Conservation (phyloP, 495 filamentous ascomycete genomes). For the Corynascus novoguineensis region DNA sequence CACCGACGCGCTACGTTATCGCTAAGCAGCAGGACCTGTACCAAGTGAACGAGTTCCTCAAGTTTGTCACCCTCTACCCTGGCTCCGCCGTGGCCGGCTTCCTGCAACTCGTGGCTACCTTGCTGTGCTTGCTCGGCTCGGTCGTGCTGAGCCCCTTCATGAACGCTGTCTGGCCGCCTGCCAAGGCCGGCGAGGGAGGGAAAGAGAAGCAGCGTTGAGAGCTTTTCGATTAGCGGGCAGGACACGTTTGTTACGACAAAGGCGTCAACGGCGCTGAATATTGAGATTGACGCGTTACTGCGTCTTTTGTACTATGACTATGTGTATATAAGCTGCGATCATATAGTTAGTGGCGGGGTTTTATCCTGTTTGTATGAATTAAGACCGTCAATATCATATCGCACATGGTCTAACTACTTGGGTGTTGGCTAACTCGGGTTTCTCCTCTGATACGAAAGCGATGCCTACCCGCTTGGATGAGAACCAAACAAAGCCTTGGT, state of each 20-base stretch:
- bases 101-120: constrained; percentile 58
- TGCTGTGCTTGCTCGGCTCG: constrained; percentile 56
- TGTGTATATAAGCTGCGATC: too few relatives aligned
- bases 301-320: neutral
- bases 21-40: constrained; percentile 74
- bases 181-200: neutral
- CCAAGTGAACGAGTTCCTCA: constrained; percentile 70
- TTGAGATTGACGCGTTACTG: neutral
- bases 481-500: too few relatives aligned
- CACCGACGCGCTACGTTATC: constrained; percentile 58
- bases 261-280: too few relatives aligned
- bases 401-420: too few relatives aligned
- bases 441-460: too few relatives aligned
- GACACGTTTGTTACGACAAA: too few relatives aligned
- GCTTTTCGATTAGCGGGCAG: too few relatives aligned
- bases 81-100: constrained; percentile 44
- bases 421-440: too few relatives aligned
- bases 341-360: too few relatives aligned
- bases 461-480: too few relatives aligned
- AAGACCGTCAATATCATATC: too few relatives aligned
- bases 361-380: too few relatives aligned
- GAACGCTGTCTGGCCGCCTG: constrained; percentile 1
- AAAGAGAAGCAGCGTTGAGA: constrained; percentile 3
- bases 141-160: constrained; percentile 19
- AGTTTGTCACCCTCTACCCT: constrained; percentile 53